Evolutionary conservation across 73 alveolate species (phyloP).

Genomic region (Blepharisma stoltei): DNA sequence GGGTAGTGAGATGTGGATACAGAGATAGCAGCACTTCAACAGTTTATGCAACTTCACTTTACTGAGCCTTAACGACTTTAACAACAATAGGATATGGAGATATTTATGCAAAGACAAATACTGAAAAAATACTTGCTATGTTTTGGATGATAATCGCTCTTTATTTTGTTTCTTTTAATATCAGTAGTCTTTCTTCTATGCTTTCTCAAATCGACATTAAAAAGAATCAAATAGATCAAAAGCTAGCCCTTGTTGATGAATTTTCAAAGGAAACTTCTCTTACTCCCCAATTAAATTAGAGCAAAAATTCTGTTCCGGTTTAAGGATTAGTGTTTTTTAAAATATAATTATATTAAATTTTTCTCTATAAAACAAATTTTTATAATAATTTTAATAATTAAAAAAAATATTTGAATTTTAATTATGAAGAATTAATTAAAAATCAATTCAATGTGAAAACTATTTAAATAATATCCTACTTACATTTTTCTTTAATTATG

Average conservation of each 20-base stretch:
- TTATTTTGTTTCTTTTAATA: conserved; percentile 63
- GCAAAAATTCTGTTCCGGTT: no score
- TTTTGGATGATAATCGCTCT: conserved; percentile 71
- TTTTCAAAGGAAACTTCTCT: conserved; percentile 31
- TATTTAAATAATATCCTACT: no score
- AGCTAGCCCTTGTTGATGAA: conserved; percentile 14
- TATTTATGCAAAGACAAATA: conserved; percentile 38
- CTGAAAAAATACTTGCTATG: conserved; percentile 53
- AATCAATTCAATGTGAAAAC: no score
- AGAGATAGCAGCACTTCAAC: conserved; percentile 37
- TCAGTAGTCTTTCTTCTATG: conserved; percentile 58
- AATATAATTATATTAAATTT: no score
- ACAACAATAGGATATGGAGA: conserved; percentile 78
- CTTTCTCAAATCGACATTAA: conserved; percentile 24
- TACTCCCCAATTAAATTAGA: not conserved
- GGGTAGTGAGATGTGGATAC: conserved; percentile 67
- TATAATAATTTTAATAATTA: not conserved
- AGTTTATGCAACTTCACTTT: conserved; percentile 24
- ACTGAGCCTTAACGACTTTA: conserved; percentile 50
- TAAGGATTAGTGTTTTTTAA: not conserved
- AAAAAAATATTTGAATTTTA: no score
- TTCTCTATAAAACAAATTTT: not conserved
- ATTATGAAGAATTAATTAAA: no score
- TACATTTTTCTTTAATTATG: no score
- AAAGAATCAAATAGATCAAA: not conserved